Conservation (phyloP, 768 basidiomycete species). For the Hericium coralloides region DNA sequence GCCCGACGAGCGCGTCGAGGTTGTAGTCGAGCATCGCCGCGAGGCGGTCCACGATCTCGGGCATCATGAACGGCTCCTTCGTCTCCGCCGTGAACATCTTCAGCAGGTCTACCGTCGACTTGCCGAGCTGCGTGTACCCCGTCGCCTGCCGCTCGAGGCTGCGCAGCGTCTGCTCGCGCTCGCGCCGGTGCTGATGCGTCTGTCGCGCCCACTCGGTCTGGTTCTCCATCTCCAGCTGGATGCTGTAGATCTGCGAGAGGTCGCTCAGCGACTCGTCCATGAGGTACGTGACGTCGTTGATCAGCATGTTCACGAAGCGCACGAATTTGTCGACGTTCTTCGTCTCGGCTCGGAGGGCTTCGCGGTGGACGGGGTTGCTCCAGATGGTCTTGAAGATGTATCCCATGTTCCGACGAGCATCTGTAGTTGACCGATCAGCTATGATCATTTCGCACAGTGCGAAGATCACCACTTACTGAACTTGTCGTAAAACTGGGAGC, state of each 20-base stretch:
- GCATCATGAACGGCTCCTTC: slow-evolving; percentile 88
- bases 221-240: slow-evolving; percentile 82
- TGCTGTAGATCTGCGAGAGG: slow-evolving; percentile 78
- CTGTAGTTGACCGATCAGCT: slow-evolving; percentile 44
- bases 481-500: slow-evolving; percentile 98
- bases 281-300: slow-evolving; percentile 97
- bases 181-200: slow-evolving; percentile 67
- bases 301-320: slow-evolving; percentile 93
- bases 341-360: slow-evolving; percentile 76
- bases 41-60: slow-evolving; percentile 90
- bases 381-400: slow-evolving; percentile 85
- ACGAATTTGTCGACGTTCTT: slow-evolving; percentile 86
- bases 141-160: slow-evolving; percentile 79
- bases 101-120: slow-evolving; percentile 83
- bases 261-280: slow-evolving; percentile 94
- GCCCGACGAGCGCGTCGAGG: slow-evolving; percentile 80
- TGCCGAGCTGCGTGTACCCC: slow-evolving; percentile 78
- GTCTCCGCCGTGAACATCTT: slow-evolving; percentile 90
- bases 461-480: slow-evolving; percentile 55
- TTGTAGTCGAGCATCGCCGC: slow-evolving; percentile 98
- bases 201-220: slow-evolving; percentile 57
- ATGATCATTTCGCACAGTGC: neutral
- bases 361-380: slow-evolving; percentile 83
- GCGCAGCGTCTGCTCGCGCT: slow-evolving; percentile 70
- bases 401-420: slow-evolving; percentile 60